phyloP scores from a whole-genome alignment of 2,329 filamentous ascomycete species.

The Talaromyces amestolkiae region DNA sequence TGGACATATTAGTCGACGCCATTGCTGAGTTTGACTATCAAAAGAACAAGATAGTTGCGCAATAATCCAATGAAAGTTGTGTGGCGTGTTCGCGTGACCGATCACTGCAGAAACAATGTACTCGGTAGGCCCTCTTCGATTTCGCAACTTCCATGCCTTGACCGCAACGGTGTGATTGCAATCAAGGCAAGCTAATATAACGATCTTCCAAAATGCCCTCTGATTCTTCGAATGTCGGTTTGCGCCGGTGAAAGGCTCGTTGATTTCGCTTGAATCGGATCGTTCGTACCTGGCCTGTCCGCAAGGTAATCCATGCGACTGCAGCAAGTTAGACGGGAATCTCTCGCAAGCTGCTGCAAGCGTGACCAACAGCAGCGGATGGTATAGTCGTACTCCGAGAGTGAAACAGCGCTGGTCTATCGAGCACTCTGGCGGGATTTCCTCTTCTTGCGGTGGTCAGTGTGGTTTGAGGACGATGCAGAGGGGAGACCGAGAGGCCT shows the following conservation, averaged over 20 bases:
- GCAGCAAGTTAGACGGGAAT: neutral
- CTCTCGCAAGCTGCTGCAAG: neutral
- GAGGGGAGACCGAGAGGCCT: constrained; percentile 27
- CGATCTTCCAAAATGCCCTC: neutral
- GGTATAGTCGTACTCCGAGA: constrained; percentile 8
- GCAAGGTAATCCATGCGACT: constrained; percentile 4
- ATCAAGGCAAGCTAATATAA: constrained; percentile 14
- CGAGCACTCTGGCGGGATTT: constrained; percentile 27
- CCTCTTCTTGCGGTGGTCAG: constrained; percentile 16
- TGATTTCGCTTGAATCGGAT: constrained; percentile 11
- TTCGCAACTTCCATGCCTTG: constrained; percentile 25
- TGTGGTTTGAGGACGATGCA: constrained; percentile 23
- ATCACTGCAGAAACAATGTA: constrained; percentile 21
- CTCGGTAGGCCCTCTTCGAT: constrained; percentile 18
- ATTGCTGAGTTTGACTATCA: constrained; percentile 28
- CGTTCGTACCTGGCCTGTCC: constrained; percentile 14
- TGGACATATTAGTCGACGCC: constrained; percentile 56
- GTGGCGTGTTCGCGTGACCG: constrained; percentile 44
- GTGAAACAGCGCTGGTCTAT: constrained; percentile 18
- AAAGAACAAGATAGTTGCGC: constrained; percentile 37
- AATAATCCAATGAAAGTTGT: constrained; percentile 43
- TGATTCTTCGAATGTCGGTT: neutral
- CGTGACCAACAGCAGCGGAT: neutral
- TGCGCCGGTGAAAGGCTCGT: neutral
- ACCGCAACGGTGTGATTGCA: constrained; percentile 20